Evolutionary conservation across 192 early-diverging fungal genomes (phyloP).

Genomic region (Anaeromyces robustus): DNA sequence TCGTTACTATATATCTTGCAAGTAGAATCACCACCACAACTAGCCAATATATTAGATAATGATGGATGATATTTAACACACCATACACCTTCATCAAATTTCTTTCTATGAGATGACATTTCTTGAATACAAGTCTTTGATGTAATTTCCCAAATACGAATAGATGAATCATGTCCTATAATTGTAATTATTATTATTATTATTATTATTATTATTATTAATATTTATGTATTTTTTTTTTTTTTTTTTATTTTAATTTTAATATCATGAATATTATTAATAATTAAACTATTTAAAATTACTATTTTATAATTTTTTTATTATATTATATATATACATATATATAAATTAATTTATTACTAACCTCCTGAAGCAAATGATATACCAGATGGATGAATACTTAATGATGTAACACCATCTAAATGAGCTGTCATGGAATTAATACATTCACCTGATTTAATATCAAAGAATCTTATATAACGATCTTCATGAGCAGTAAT

Average conservation of each 20-base stretch:
- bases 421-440: conserved; percentile 50
- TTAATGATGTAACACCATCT: conserved; percentile 47
- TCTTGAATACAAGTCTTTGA: conserved; percentile 53
- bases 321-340: no score
- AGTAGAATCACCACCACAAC: conserved; percentile 41
- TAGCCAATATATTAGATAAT: conserved; percentile 27
- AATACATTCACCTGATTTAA: conserved; percentile 41
- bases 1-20: conserved; percentile 14
- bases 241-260: neutral
- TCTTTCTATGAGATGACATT: conserved; percentile 47
- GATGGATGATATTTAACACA: conserved; percentile 35
- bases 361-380: conserved; percentile 47
- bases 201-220: conserved; percentile 2
- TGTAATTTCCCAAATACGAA: conserved; percentile 61
- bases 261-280: neutral
- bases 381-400: conserved; percentile 44
- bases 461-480: conserved; percentile 56
- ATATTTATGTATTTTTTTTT: neutral
- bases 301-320: no score
- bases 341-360: neutral
- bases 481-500: conserved; percentile 67
- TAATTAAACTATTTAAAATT: no score
- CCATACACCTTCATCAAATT: conserved; percentile 62
- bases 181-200: conserved; percentile 5
- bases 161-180: conserved; percentile 55